phyloP scores from a whole-genome alignment of 139 green algal genomes.

The Volvox africanus region DNA sequence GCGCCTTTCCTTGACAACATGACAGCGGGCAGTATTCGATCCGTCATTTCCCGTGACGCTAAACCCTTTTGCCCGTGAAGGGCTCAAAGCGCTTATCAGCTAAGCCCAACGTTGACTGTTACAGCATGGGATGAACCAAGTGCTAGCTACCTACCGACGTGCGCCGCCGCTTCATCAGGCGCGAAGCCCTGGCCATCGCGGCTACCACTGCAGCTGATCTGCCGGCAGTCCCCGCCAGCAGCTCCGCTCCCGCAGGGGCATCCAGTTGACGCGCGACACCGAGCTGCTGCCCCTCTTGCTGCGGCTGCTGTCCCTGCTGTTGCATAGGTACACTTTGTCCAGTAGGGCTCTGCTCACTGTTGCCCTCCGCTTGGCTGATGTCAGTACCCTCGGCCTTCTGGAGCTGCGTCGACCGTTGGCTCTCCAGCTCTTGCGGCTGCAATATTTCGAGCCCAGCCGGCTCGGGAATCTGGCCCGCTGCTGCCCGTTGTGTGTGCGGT shows the following conservation, averaged over 20 bases:
- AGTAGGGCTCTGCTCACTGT: too few relatives aligned
- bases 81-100: too few relatives aligned
- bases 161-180: slow-evolving; percentile 1
- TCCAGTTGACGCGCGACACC: neutral
- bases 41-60: too few relatives aligned
- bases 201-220: neutral
- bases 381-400: neutral
- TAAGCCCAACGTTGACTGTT: too few relatives aligned
- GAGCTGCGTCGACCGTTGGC: neutral
- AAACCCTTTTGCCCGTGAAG: too few relatives aligned
- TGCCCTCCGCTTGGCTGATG: too few relatives aligned
- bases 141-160: neutral
- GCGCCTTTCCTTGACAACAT: too few relatives aligned
- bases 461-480: too few relatives aligned
- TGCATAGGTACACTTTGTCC: too few relatives aligned
- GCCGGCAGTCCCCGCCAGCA: neutral
- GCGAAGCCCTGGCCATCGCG: neutral
- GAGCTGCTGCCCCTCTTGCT: neutral
- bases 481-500: too few relatives aligned
- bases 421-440: neutral
- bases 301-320: neutral
- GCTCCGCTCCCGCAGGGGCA: neutral
- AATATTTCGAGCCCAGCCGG: neutral
- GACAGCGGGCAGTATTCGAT: too few relatives aligned
- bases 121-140: too few relatives aligned